Base-by-base conservation (phyloP, 495 filamentous ascomycete species). In the Podospora bellae-mahoneyi region DNA sequence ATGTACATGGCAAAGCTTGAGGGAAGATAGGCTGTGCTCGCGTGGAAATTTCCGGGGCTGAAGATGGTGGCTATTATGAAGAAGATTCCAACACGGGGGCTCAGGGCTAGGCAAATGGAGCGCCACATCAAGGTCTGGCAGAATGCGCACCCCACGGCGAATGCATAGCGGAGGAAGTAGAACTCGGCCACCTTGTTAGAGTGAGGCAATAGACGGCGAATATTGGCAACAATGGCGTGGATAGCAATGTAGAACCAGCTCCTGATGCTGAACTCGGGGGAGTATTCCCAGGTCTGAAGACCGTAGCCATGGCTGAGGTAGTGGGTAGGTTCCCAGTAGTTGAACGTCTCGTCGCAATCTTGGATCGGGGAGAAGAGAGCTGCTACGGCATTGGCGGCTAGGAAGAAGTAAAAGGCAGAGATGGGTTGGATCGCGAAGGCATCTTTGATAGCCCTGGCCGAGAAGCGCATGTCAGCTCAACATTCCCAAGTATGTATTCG, bases 271-370 rank as follows among this genome's bases (percentile, higher is more conserved):
- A 92, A 98, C 60, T 93, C 90, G 1, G 96, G 96, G 0, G 94
- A 97, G 79, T 98, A 99, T 77, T 99, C 96, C 96, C 96, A 99
- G 18, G 96, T 99, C 79, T 99, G 92, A 44, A 98, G 81, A 32
- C 96, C 96, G 75, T 94, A 94, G 74, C 92, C 91, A 82, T 97
- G 93, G 68, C 87, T 88, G 32, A 99, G 86, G 77, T 97, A 99
- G 79, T 99, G 96, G 0, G 93, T 88, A 1, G 96, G 95, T 73
- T 99, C 96, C 96, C 96, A 99, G 81, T 96, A 99, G 74, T 99
- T 99, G 84, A 96, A 99, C 4, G 94, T 93, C 81, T 99, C 96
- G 75, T 99, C 96, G 75, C 96, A 99, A 78, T 99, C 96, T 73
- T 97, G 94, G 72, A 99, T 97, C 0, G 96, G 96, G 0, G 92